Evolutionary conservation across 2,329 filamentous ascomycete genomes (phyloP), one percentile per base, ranked within the genome.

Genomic region (Drechmeria coniospora): DNA sequence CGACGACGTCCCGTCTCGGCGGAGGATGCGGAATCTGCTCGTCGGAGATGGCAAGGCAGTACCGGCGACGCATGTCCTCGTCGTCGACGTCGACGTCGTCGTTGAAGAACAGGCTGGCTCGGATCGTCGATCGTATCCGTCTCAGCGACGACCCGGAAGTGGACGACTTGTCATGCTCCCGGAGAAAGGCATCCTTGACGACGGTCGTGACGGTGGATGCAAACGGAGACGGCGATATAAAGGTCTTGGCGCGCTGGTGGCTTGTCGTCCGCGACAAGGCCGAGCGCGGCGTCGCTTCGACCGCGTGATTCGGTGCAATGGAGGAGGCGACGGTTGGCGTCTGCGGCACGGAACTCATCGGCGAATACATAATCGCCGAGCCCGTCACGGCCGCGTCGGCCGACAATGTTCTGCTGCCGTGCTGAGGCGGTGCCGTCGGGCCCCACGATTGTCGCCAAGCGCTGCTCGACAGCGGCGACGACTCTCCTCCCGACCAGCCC

Each of bases 211-310:
- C 63, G 2, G 68, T 71, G 0, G 67, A 70, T 2, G 67, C 69
- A 19, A 73, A 55, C 0, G 68, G 68, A 1, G 68, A 72, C 8
- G 68, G 68, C 3, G 67, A 72, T 34, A 71, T 68, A 21, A 73
- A 59, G 2, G 61, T 57, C 18, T 59, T 60, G 16, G 57, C 34
- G 39, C 49, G 36, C 39, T 46, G 35, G 42, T 47, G 35, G 35
- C 39, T 23, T 39, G 44, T 29, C 33, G 44, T 27, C 38, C 53
- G 42, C 42, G 49, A 30, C 38, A 37, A 32, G 18, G 43, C 44
- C 15, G 39, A 34, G 7, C 38, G 32, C 12, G 45, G 35, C 30
- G 40, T 52, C 26, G 42, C 48, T 30, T 46, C 44, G 12, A 43
- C 37, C 8, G 40, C 37, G 14, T 43, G 35, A 15, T 53, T n/a